Percentiles rank a stretch among this genome's conserved stretches.
Conservation (phyloP, 140 eudicot species). For the Stevia rebaudiana region DNA sequence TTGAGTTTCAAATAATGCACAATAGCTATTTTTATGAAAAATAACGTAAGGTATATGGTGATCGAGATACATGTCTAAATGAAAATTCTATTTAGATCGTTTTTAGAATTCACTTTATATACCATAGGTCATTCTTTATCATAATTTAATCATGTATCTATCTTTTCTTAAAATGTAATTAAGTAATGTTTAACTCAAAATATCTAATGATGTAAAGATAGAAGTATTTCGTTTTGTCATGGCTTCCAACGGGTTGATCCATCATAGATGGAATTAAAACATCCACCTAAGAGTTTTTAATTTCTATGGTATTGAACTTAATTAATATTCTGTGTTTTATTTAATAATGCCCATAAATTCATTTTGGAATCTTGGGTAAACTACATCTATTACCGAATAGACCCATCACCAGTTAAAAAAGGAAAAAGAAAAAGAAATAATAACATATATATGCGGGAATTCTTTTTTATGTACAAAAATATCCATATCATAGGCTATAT, state of each 20-base stretch:
- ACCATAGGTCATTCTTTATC: too few relatives aligned
- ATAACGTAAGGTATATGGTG: not conserved
- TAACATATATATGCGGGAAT: not conserved
- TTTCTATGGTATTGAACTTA: slow-evolving; percentile 19
- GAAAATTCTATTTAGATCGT: not conserved
- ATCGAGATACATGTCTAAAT: not conserved
- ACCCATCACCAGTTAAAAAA: not conserved
- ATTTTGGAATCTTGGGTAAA: not conserved
- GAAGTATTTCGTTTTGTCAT: too few relatives aligned
- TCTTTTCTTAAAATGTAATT: too few relatives aligned
- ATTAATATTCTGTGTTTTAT: slow-evolving; percentile 4
- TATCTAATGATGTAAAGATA: too few relatives aligned
- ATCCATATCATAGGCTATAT: not conserved
- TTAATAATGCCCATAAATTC: slow-evolving; percentile 8
- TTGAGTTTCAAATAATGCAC: not conserved
- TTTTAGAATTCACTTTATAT: too few relatives aligned
- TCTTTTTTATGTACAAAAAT: not conserved
- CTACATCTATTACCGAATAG: slow-evolving; percentile 21
- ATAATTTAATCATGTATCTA: too few relatives aligned
- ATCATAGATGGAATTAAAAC: too few relatives aligned
- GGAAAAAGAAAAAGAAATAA: not conserved
- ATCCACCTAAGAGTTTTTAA: too few relatives aligned
- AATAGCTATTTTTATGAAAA: too few relatives aligned
- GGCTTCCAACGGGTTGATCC: too few relatives aligned
- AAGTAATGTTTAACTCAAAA: too few relatives aligned